Evolutionary conservation across 2,329 filamentous ascomycete genomes (phyloP), one percentile per base, ranked within the genome.

Genomic region (Colletotrichum chlorophyti): DNA sequence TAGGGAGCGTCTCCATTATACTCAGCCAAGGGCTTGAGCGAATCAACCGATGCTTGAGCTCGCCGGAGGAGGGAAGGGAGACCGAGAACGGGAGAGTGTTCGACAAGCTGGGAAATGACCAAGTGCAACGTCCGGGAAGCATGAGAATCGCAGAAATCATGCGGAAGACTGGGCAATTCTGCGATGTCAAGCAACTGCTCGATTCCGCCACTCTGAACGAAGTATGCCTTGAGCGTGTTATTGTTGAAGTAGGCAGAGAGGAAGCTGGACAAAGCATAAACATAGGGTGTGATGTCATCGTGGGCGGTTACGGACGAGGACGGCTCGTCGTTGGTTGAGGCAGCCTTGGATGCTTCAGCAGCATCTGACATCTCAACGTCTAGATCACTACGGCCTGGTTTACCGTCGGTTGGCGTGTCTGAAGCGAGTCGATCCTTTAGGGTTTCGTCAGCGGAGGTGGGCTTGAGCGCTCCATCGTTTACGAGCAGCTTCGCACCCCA

Each of bases 111-210:
- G 62, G 91, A 86, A 46, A 97, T 80, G 10, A 96, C 88, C 31
- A 86, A 84, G 14, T 88, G 85, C 51, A 97, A 80, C 59, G 89
- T 86, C 59, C 88, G 84, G 53, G 88, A 88, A 4, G 90, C 85
- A 49, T 82, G 76, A 6, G 84, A 83, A 35, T 90, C 87, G 34
- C 87, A 83, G 68, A 91, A 88, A 67, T 91, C 84, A 65, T 87
- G 87, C 1, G 91, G 87, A 42, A 98, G 81, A 70, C 91, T 93
- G 5, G 92, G 90, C 26, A 93, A 85, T 51, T 90, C 91, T 35
- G 89, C 89, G 53, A 97, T 85, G 68, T 97, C 92, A 51, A 99
- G 80, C 17, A 98, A 80, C 47, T 90, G 81, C 71, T 97, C 92
- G 21, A 94, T 86, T 6, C 92, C 95, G 55, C 93, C 91, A 46